Evolutionary conservation across 2,329 filamentous ascomycete genomes (phyloP).

Genomic region (Colletotrichum salicis): DNA sequence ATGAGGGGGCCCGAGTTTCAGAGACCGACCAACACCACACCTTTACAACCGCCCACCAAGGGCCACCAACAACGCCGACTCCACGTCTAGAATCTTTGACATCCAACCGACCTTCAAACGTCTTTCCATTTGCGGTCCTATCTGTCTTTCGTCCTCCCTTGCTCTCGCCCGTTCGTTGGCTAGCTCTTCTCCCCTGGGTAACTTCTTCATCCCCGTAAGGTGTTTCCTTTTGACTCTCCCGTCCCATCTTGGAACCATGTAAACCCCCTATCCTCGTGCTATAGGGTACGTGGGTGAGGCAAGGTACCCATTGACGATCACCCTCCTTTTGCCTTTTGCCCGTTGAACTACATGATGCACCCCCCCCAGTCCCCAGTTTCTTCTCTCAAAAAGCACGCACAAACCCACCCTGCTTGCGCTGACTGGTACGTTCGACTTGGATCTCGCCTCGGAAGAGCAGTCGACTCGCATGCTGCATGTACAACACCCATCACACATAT

Average conservation of each 20-base stretch:
- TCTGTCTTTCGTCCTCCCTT: conserved; percentile 5
- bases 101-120: conserved; percentile 27
- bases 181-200: neutral
- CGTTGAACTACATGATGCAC: conserved; percentile 4
- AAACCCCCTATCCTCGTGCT: neutral
- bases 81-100: conserved; percentile 22
- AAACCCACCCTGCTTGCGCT: conserved; percentile 10
- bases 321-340: neutral
- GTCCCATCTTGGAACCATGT: neutral
- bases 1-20: conserved; percentile 30
- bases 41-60: neutral
- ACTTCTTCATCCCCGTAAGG: neutral
- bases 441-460: conserved; percentile 24
- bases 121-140: conserved; percentile 3
- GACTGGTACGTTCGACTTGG: conserved; percentile 14
- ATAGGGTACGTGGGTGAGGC: neutral
- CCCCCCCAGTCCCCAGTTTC: neutral
- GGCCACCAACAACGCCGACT: neutral
- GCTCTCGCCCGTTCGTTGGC: neutral
- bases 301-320: conserved; percentile 12
- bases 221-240: neutral
- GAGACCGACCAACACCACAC: conserved; percentile 6
- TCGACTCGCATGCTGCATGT: conserved; percentile 14
- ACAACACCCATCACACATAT: neutral
- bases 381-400: conserved; percentile 14